These are phyloP conservation scores for Boechera divaricarpa DNA, from an alignment of 345 rosid species.

Conservation along the genomic window DNA sequence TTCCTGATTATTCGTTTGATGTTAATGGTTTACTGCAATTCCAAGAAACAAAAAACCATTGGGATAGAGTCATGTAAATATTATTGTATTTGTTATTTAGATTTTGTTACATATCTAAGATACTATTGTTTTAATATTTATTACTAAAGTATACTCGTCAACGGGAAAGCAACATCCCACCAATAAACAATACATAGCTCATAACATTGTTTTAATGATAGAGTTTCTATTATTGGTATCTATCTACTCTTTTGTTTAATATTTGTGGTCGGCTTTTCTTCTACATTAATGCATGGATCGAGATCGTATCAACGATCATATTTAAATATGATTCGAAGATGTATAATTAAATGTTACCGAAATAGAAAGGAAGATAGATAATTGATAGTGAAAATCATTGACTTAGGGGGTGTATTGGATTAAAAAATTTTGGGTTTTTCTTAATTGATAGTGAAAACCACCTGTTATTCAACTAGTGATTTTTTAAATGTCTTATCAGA, in stretches of 20 bases:
- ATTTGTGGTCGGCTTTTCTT: slow-evolving; percentile 28
- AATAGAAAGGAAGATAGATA: slow-evolving; percentile 1
- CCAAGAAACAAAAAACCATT: slow-evolving; percentile 34
- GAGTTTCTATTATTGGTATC: slow-evolving; percentile 44
- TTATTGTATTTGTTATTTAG: neutral
- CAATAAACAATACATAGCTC: slow-evolving; percentile 23
- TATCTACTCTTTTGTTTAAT: slow-evolving; percentile 35
- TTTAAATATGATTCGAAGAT: slow-evolving; percentile 1
- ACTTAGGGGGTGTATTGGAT: neutral
- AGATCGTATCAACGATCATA: slow-evolving; percentile 13
- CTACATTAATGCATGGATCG: slow-evolving; percentile 18
- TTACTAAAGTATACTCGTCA: neutral
- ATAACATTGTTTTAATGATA: slow-evolving; percentile 28
- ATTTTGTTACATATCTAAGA: slow-evolving; percentile 6
- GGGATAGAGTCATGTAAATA: slow-evolving; percentile 29
- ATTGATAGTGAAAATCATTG: neutral
- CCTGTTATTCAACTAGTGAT: too few species aligned
- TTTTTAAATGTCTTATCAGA: too few species aligned
- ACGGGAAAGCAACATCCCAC: slow-evolving; percentile 38
- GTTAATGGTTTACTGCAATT: slow-evolving; percentile 53
- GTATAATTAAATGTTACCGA: neutral
- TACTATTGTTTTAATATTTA: slow-evolving; percentile 4
- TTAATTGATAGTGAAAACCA: too few species aligned
- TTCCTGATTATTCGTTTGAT: slow-evolving; percentile 49
- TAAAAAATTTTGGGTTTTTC: too few species aligned